Evolutionary conservation across 2,329 filamentous ascomycete genomes (phyloP).

Genomic region (Cadophora gregata): DNA sequence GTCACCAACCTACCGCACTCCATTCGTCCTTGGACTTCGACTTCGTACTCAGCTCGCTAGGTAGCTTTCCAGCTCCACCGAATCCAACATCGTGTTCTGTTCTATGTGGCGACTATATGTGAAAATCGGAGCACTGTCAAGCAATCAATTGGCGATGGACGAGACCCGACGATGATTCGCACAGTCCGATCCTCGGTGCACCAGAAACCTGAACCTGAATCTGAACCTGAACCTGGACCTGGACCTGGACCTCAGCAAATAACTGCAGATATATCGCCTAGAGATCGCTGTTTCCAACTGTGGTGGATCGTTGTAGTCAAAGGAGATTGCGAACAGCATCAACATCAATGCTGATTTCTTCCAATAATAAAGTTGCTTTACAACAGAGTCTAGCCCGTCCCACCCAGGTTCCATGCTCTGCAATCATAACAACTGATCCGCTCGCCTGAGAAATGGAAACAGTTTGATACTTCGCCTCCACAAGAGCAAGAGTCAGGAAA

Average conservation of each 20-base stretch:
- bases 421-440: not conserved
- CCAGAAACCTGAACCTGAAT: slow-evolving; percentile 3
- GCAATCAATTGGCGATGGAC: not conserved
- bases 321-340: slow-evolving; percentile 15
- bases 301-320: slow-evolving; percentile 12
- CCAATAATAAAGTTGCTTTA: slow-evolving; percentile 2
- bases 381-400: not conserved
- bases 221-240: no score
- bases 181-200: slow-evolving; percentile 15
- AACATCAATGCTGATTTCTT: slow-evolving; percentile 5
- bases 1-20: slow-evolving; percentile 14
- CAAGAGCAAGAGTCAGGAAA: slow-evolving; percentile 17
- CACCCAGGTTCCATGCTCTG: not conserved
- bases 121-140: slow-evolving; percentile 3
- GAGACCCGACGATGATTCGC: not conserved
- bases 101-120: not conserved
- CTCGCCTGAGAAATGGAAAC: slow-evolving; percentile 1
- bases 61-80: no score
- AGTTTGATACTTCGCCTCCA: slow-evolving; percentile 1
- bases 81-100: not conserved
- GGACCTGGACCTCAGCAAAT: not conserved
- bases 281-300: not conserved
- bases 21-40: not conserved
- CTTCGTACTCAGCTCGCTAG: slow-evolving; percentile 1
- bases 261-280: slow-evolving; percentile 1